These are phyloP conservation scores for Paratinospora sagittata DNA, from an alignment of 164 flowering plant genomes.

Conservation along the genomic window DNA sequence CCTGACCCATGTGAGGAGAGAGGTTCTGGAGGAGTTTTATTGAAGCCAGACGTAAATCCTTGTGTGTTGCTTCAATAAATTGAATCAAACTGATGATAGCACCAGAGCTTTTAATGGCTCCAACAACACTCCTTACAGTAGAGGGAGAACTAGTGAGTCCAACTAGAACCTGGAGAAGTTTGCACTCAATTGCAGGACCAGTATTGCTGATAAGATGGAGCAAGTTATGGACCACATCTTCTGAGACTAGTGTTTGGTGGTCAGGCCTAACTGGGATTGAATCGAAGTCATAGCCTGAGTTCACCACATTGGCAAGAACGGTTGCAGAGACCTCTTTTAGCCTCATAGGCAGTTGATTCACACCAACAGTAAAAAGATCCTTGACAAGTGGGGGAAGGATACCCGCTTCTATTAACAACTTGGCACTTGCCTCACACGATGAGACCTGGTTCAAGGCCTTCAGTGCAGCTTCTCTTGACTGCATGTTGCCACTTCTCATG, in stretches of 20 bases:
- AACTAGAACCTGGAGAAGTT: constrained; percentile 93
- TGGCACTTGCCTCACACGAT: constrained; percentile 70
- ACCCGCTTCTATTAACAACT: constrained; percentile 69
- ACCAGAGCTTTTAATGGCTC: constrained; percentile 88
- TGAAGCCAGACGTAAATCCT: constrained; percentile 74
- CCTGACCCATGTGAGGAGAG: constrained; percentile 82
- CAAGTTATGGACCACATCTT: constrained; percentile 70
- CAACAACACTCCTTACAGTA: constrained; percentile 54
- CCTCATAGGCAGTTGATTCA: constrained; percentile 71
- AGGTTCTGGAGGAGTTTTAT: constrained; percentile 78
- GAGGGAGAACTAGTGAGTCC: constrained; percentile 70
- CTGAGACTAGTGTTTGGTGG: constrained; percentile 80
- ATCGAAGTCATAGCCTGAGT: constrained; percentile 58
- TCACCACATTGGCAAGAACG: constrained; percentile 81
- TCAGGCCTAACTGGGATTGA: constrained; percentile 63
- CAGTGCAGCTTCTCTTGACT: constrained; percentile 79
- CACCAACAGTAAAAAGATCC: constrained; percentile 77
- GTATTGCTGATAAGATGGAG: constrained; percentile 95
- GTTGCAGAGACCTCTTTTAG: constrained; percentile 94
- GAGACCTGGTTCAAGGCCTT: constrained; percentile 88
- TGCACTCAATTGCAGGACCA: constrained; percentile 90
- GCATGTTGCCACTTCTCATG: constrained; percentile 57
- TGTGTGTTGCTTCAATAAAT: constrained; percentile 87
- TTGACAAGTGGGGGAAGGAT: constrained; percentile 84
- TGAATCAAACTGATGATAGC: constrained; percentile 89